A percentile compares a stretch with the other conserved stretches of the same genome.
Conservation (phyloP, 352 stramenopile genomes). For the Phytophthora pluvialis region DNA sequence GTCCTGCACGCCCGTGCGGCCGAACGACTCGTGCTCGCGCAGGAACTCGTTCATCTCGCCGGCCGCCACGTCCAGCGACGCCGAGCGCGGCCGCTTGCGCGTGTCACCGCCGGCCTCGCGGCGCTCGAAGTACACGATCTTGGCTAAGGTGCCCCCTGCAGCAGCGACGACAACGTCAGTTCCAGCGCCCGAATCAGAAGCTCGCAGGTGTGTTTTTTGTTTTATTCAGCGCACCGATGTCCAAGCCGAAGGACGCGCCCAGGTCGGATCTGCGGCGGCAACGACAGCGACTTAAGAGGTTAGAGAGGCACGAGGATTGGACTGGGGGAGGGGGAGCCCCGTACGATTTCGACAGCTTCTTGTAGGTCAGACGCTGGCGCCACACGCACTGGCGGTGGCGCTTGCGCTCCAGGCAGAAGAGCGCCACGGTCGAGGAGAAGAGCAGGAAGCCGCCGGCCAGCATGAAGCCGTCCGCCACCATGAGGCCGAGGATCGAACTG, state of each 20-base stretch:
- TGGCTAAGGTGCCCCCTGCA: slow-evolving; percentile 92
- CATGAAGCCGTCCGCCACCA: slow-evolving; percentile 29
- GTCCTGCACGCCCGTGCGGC: slow-evolving; percentile 87
- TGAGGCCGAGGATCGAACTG: slow-evolving; percentile 18
- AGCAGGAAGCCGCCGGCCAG: slow-evolving; percentile 74
- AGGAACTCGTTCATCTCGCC: slow-evolving; percentile 90
- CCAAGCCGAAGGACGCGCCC: slow-evolving; percentile 83
- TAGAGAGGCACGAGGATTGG: background rate
- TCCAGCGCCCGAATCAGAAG: slow-evolving; percentile 2
- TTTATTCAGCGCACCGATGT: slow-evolving; percentile 58
- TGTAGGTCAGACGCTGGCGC: slow-evolving; percentile 80
- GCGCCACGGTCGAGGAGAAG: slow-evolving; percentile 68
- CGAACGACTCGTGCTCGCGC: slow-evolving; percentile 81
- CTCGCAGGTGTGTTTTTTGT: slow-evolving; percentile 2
- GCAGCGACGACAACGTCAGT: slow-evolving; percentile 2
- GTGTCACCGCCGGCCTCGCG: slow-evolving; percentile 47
- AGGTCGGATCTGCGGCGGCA: slow-evolving; percentile 69
- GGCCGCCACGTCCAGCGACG: slow-evolving; percentile 79
- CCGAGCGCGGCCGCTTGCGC: slow-evolving; percentile 69
- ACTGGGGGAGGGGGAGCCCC: background rate
- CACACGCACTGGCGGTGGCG: slow-evolving; percentile 68
- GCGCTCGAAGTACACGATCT: slow-evolving; percentile 97
- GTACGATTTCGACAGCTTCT: slow-evolving; percentile 88
- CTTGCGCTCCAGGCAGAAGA: slow-evolving; percentile 75
- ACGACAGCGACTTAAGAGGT: background rate